Conservation (phyloP, 305 asterid species). For the Fraxinus platypoda region DNA sequence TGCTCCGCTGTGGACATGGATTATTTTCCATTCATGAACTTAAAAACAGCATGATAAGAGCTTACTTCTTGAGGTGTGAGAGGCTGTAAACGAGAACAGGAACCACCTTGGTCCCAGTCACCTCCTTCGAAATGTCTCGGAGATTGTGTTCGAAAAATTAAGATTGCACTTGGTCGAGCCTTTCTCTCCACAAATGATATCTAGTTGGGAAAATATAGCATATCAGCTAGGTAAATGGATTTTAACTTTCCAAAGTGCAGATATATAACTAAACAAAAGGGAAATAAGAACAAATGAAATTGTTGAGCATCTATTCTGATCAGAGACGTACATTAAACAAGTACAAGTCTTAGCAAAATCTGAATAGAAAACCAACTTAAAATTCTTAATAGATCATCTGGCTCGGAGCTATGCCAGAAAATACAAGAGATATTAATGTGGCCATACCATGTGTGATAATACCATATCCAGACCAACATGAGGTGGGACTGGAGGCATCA, state of each 20-base stretch:
- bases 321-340: background rate
- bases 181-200: conserved; percentile 52
- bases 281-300: background rate
- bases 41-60: conserved; percentile 6
- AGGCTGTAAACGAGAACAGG: conserved; percentile 75
- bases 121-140: conserved; percentile 97
- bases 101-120: conserved; percentile 93
- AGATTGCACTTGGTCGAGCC: conserved; percentile 41
- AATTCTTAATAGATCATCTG: background rate
- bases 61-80: conserved; percentile 65
- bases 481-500: conserved; percentile 64
- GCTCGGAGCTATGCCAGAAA: background rate
- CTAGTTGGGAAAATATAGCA: conserved; percentile 32
- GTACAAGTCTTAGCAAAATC: background rate
- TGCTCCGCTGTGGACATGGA: background rate
- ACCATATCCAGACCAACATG: conserved; percentile 77
- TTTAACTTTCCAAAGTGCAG: conserved; percentile 9
- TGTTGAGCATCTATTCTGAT: background rate
- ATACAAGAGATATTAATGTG: conserved; percentile 20
- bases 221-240: conserved; percentile 8
- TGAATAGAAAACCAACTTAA: background rate
- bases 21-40: background rate
- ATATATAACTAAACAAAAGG: background rate
- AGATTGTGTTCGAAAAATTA: conserved; percentile 85
- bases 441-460: conserved; percentile 68